Evolutionary conservation across 2,329 filamentous ascomycete genomes (phyloP).

Genomic region (Cytospora schulzeri): DNA sequence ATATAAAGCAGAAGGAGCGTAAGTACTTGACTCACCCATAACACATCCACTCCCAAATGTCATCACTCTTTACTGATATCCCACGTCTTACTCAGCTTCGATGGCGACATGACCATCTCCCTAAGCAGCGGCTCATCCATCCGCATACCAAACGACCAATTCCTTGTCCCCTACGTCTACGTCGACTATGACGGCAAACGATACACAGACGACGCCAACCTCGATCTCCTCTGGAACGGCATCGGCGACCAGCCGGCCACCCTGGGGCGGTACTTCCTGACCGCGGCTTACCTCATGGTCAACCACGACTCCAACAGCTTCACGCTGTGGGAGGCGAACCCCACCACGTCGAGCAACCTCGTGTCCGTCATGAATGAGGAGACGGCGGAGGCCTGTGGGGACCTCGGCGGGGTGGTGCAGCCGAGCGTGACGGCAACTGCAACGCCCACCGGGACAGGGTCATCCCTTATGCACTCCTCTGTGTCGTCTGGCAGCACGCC

Average conservation of each 20-base stretch:
- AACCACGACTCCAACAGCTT: not conserved
- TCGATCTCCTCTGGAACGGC: not conserved
- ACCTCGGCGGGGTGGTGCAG: not conserved
- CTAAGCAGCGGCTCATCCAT: not conserved
- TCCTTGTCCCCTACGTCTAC: not conserved
- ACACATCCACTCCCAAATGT: not conserved
- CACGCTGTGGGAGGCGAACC: not conserved
- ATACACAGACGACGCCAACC: not conserved
- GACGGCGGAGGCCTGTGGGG: not conserved
- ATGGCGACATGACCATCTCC: slow-evolving; percentile 1
- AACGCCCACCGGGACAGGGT: not conserved
- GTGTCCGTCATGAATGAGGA: not conserved
- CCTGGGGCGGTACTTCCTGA: slow-evolving; percentile 3
- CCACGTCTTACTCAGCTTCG: not conserved
- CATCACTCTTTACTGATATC: not conserved
- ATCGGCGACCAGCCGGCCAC: not conserved
- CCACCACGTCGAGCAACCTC: not conserved
- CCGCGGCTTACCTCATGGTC: slow-evolving; percentile 4
- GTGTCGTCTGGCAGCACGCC: not conserved
- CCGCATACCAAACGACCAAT: not conserved
- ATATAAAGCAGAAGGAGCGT: not conserved
- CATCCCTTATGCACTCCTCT: not conserved
- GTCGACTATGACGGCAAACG: not conserved
- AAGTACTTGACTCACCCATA: not conserved
- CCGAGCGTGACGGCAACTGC: not conserved